Conservation (phyloP, 2,329 filamentous ascomycete genomes). For the Fusarium tricinctum region DNA sequence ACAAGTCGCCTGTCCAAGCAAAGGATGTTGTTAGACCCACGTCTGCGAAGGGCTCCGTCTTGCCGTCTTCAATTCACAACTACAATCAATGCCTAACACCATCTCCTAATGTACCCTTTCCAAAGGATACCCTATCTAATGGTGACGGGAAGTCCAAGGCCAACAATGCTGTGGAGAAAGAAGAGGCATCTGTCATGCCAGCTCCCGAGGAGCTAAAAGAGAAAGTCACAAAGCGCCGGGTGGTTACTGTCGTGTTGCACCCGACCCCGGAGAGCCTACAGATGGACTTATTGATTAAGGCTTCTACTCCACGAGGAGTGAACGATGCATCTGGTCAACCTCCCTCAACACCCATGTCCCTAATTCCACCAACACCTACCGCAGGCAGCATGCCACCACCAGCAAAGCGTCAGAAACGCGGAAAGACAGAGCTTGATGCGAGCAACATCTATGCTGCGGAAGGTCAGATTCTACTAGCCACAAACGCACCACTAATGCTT, state of each 20-base stretch:
- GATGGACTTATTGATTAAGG: conserved; percentile 81
- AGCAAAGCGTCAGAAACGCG: conserved; percentile 76
- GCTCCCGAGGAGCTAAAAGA: conserved; percentile 61
- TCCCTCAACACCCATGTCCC: conserved; percentile 75
- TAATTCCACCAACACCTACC: conserved; percentile 73
- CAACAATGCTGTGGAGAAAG: conserved; percentile 56
- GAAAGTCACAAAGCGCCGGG: conserved; percentile 64
- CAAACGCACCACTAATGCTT: conserved; percentile 80
- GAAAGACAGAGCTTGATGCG: conserved; percentile 82
- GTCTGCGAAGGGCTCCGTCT: conserved; percentile 71
- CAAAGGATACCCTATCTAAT: conserved; percentile 66
- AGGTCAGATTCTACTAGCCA: conserved; percentile 79
- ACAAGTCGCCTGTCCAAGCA: conserved; percentile 75
- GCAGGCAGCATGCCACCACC: conserved; percentile 70
- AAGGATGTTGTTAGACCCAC: conserved; percentile 68
- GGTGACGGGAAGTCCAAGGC: conserved; percentile 45
- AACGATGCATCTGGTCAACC: conserved; percentile 64
- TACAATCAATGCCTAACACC: conserved; percentile 92
- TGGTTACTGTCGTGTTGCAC: conserved; percentile 85
- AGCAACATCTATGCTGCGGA: conserved; percentile 82
- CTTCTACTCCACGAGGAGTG: conserved; percentile 73
- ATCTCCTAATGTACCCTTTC: conserved; percentile 85
- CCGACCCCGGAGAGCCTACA: conserved; percentile 83
- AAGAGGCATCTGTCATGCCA: conserved; percentile 68
- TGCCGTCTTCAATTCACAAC: conserved; percentile 90